These are phyloP conservation scores for Solanum appendiculatum DNA, from an alignment of 257 asterid species.

Conservation along the genomic window DNA sequence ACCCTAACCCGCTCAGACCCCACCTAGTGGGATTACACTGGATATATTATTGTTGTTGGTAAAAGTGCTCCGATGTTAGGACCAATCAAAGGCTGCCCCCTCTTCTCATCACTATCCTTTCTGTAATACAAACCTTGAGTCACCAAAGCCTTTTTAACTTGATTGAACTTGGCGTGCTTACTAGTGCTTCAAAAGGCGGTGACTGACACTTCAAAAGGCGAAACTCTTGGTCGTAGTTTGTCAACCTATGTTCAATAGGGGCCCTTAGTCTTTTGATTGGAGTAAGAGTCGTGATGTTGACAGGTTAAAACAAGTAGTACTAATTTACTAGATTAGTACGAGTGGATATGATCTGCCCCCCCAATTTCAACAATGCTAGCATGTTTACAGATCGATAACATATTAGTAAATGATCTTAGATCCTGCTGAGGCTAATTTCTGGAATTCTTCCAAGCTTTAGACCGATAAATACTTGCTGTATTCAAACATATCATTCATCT, in stretches of 20 bases:
- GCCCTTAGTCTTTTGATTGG: neutral
- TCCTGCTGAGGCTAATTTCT: neutral
- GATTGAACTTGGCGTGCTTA: neutral
- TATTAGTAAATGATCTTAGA: neutral
- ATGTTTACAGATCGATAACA: neutral
- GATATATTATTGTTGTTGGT: neutral
- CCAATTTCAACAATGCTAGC: neutral
- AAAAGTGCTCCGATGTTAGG: neutral
- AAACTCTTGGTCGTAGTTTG: neutral
- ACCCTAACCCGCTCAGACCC: accelerated
- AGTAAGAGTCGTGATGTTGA: neutral
- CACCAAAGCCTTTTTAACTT: neutral
- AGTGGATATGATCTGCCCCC: neutral
- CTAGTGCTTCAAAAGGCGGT: neutral
- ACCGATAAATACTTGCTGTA: neutral
- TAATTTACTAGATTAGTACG: neutral
- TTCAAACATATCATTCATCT: neutral
- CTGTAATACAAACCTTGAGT: neutral
- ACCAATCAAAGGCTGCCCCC: neutral
- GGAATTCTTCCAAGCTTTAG: neutral
- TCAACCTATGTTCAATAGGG: neutral
- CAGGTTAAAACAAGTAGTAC: neutral
- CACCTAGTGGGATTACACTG: neutral
- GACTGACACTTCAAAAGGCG: neutral
- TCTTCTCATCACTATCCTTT: neutral